Evolutionary conservation across 768 basidiomycete genomes (phyloP).

Genomic region (Grammothele lineata): DNA sequence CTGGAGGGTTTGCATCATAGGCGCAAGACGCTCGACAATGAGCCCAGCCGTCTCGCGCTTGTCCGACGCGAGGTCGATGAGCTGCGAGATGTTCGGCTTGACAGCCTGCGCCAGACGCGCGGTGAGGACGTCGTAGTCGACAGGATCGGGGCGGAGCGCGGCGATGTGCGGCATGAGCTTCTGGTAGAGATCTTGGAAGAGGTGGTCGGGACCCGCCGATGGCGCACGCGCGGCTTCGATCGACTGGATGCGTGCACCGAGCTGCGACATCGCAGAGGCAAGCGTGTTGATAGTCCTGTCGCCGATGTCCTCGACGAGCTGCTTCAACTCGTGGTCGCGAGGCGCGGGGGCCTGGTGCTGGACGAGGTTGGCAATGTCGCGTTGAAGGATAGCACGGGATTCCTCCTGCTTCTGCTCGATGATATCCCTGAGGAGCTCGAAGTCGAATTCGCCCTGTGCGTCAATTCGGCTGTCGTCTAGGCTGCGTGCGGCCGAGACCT

Average conservation of each 20-base stretch:
- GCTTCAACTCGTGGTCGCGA: slow-evolving; percentile 15
- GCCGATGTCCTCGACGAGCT: slow-evolving; percentile 54
- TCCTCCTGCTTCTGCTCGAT: slow-evolving; percentile 67
- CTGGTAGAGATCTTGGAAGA: slow-evolving; percentile 57
- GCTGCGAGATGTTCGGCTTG: slow-evolving; percentile 83
- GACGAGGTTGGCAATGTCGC: slow-evolving; percentile 51
- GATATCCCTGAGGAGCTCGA: slow-evolving; percentile 67
- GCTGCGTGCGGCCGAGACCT: slow-evolving; percentile 53
- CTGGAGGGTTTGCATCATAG: slow-evolving; percentile 49
- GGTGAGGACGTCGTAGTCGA: slow-evolving; percentile 79
- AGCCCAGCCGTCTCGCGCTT: slow-evolving; percentile 83
- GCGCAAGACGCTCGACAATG: slow-evolving; percentile 69
- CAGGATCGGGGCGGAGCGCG: slow-evolving; percentile 55
- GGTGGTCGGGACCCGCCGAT: slow-evolving; percentile 40
- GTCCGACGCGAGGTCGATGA: slow-evolving; percentile 85
- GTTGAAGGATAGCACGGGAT: slow-evolving; percentile 50
- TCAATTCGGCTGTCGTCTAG: slow-evolving; percentile 63
- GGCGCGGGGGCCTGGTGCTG: slow-evolving; percentile 33
- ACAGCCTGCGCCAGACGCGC: slow-evolving; percentile 76
- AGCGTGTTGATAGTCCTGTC: slow-evolving; percentile 56
- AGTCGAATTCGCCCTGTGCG: slow-evolving; percentile 73
- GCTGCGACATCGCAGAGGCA: slow-evolving; percentile 52
- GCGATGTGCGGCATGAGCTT: slow-evolving; percentile 59
- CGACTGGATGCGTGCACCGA: slow-evolving; percentile 55
- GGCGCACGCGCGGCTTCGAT: slow-evolving; percentile 37